These are phyloP conservation scores for Ceratobasidium sp. DNA, from an alignment of 1,284 basidiomycete species.

Conservation along the genomic window DNA sequence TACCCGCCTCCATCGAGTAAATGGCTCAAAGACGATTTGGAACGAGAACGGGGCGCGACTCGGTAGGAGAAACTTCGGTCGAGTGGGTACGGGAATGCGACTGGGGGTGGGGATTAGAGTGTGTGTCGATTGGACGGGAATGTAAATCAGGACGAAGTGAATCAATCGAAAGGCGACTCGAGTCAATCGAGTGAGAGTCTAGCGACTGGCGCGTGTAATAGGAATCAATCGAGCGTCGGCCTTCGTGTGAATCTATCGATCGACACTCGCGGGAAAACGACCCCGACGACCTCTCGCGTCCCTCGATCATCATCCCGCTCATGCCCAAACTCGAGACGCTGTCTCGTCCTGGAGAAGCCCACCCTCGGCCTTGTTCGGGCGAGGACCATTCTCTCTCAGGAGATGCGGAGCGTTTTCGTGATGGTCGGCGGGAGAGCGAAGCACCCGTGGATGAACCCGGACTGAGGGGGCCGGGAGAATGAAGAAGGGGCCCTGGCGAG, in stretches of 20 bases:
- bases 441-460: slow-evolving; percentile 9
- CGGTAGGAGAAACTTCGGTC: background rate
- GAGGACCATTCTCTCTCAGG: slow-evolving; percentile 7
- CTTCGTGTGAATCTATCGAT: background rate
- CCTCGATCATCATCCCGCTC: background rate
- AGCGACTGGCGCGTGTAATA: background rate
- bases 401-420: slow-evolving; percentile 19
- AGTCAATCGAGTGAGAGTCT: no score
- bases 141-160: background rate
- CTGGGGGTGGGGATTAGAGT: background rate
- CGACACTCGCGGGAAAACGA: no score
- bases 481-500: no score
- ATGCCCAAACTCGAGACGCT: slow-evolving; percentile 21
- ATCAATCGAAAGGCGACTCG: background rate
- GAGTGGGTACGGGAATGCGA: background rate
- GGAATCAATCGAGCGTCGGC: slow-evolving; percentile 5
- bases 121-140: background rate
- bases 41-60: slow-evolving; percentile 7
- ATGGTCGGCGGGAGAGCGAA: slow-evolving; percentile 8
- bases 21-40: slow-evolving; percentile 29
- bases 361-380: no score
- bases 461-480: background rate
- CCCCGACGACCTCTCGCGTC: no score
- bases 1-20: slow-evolving; percentile 22
- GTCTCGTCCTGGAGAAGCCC: slow-evolving; percentile 14